Percentiles rank a stretch among this genome's conserved stretches.
These are phyloP conservation scores for Murraya paniculata DNA, from an alignment of 345 rosid species.

Conservation along the genomic window DNA sequence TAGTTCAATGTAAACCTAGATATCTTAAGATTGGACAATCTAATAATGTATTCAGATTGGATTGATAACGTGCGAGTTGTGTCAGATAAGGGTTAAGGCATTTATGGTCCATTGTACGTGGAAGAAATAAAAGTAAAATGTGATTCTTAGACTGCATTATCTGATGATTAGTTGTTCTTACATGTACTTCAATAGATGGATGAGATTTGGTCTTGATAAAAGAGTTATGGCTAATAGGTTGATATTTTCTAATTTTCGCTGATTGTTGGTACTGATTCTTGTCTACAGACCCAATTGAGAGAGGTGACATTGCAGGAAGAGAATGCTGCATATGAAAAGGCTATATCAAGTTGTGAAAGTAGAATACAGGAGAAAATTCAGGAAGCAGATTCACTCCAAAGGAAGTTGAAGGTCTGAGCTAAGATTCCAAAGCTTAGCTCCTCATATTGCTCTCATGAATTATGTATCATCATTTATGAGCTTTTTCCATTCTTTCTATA, in stretches of 20 bases:
- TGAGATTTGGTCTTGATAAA: neutral
- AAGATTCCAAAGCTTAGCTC: neutral
- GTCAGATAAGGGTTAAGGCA: neutral
- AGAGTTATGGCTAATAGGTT: neutral
- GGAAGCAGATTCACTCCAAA: conserved; percentile 57
- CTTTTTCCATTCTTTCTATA: neutral
- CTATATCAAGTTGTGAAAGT: conserved; percentile 67
- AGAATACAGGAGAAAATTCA: conserved; percentile 64
- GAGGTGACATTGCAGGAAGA: conserved; percentile 70
- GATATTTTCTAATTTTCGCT: conserved; percentile 3
- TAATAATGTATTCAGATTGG: neutral
- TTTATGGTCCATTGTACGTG: neutral
- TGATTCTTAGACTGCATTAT: neutral
- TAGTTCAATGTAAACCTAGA: neutral
- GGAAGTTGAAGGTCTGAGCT: conserved; percentile 59
- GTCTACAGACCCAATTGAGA: conserved; percentile 65
- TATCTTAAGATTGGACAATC: neutral
- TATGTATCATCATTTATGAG: neutral
- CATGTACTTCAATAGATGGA: neutral
- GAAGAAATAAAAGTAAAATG: neutral
- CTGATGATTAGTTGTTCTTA: neutral
- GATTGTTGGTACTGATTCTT: conserved; percentile 13
- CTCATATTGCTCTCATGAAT: neutral
- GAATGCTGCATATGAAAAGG: conserved; percentile 72
- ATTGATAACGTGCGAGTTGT: neutral